Conservation (phyloP, 2,329 filamentous ascomycete genomes). For the Sporothrix schenckii region DNA sequence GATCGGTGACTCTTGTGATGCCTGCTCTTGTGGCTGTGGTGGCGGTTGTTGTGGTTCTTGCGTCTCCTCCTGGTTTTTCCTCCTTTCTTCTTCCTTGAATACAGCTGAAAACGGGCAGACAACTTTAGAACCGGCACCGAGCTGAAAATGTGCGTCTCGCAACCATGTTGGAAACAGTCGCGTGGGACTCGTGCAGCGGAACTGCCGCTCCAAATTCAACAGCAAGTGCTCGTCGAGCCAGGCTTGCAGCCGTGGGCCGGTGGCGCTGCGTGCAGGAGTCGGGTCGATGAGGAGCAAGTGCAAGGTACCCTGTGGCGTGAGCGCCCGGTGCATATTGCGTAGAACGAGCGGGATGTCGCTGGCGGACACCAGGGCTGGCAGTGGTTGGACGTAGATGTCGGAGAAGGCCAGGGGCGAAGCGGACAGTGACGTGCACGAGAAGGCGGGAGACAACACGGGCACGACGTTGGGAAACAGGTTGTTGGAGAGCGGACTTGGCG, state of each 20-base stretch:
- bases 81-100: conserved; percentile 31
- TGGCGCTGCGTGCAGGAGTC: conserved; percentile 56
- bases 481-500: conserved; percentile 47
- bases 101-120: conserved; percentile 56
- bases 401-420: conserved; percentile 52
- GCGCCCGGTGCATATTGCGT: conserved; percentile 58
- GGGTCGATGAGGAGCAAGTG: conserved; percentile 67
- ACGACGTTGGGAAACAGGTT: conserved; percentile 47
- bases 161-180: conserved; percentile 63
- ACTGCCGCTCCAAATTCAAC: conserved; percentile 60
- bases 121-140: conserved; percentile 52
- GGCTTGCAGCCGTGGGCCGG: conserved; percentile 59
- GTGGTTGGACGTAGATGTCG: conserved; percentile 55
- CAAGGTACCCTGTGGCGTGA: conserved; percentile 59
- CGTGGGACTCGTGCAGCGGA: conserved; percentile 62
- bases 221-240: conserved; percentile 67
- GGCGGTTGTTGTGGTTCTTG: not conserved
- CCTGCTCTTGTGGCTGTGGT: not conserved
- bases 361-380: conserved; percentile 61
- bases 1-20: not conserved
- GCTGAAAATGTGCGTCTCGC: conserved; percentile 56
- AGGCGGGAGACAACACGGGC: conserved; percentile 46
- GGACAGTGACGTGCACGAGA: conserved; percentile 42
- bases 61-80: not conserved
- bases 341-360: conserved; percentile 61